Percentiles rank a stretch among this genome's conserved stretches.
These are phyloP conservation scores for Rhipidocladum racemiflorum DNA, from an alignment of 176 grass and related monocot species.

Conservation along the genomic window DNA sequence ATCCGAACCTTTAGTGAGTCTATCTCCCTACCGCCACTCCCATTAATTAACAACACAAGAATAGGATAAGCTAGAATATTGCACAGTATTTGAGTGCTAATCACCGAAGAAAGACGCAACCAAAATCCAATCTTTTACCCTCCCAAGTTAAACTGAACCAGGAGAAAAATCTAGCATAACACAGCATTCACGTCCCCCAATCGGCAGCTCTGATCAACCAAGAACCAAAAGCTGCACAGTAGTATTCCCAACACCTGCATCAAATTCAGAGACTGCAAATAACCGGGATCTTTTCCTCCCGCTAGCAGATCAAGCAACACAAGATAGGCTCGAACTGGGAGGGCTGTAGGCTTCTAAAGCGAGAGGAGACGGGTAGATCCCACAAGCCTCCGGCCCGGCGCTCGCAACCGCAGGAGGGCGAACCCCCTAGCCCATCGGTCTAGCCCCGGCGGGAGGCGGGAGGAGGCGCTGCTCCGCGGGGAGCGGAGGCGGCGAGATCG, in stretches of 20 bases:
- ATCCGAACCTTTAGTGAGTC: not conserved
- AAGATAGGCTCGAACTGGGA: not conserved
- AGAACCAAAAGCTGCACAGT: not conserved
- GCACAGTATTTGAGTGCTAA: not conserved
- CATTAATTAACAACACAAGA: slow-evolving; percentile 21
- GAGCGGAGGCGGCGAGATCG: slow-evolving; percentile 12
- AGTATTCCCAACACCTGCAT: not conserved
- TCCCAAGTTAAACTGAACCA: not conserved
- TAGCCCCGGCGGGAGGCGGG: slow-evolving; percentile 11
- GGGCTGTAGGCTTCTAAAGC: not conserved
- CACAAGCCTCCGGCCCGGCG: slow-evolving; percentile 13
- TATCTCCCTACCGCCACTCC: not conserved
- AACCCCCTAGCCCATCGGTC: slow-evolving; percentile 35
- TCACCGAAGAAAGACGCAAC: not conserved
- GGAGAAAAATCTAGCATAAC: not conserved
- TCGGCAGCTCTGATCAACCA: not conserved
- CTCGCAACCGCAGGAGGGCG: slow-evolving; percentile 7
- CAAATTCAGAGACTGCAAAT: not conserved
- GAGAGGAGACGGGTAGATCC: slow-evolving; percentile 11
- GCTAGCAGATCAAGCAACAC: not conserved
- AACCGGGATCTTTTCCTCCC: not conserved
- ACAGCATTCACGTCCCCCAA: slow-evolving; percentile 4
- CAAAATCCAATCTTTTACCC: slow-evolving; percentile 3
- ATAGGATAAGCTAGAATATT: slow-evolving; percentile 17
- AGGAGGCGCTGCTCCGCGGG: slow-evolving; percentile 7